Evolutionary conservation across 163 green algal species (phyloP), one percentile per base, ranked within the genome.

Genomic region (Scenedesmus sp.): DNA sequence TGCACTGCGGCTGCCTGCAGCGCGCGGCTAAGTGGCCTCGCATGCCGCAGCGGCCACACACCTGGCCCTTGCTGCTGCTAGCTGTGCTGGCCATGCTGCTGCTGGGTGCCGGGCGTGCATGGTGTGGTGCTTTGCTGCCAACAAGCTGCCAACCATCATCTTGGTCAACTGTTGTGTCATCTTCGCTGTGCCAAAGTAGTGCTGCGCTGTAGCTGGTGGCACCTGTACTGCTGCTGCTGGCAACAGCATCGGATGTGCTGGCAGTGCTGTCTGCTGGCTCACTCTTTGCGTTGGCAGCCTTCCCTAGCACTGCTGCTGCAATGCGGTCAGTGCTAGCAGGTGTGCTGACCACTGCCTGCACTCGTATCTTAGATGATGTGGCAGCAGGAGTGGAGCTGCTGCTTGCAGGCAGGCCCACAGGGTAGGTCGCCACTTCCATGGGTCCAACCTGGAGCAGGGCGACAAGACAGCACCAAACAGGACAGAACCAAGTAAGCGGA

Each of bases 1-100:
- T 84, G 85, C 85, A 90, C 16, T 90, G 72, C 15, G 85, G 85
- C 72, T 90, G 85, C 72, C 51, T 53, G 85, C 85, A 90, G 43
- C 78, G 78, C 15, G 44, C 85, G 2, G n/a, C 3, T 37, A 83
- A 20, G 72, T 90, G 85, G 51, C 85, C 85, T 10, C 44, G 70
- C 85, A 90, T 90, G 37, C 85, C 85, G n/a, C 85, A 90, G 85
- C 85, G 85, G 33, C 85, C 85, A 15, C 85, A 90, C 20, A 90
- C 85, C 40, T 42, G 46, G 16, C 30, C 68, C n/a, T 89, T 89
- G 46, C 30, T 35, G 78, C 13, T 78, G 85, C 72, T 84, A 53
- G 53, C 56, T 40, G 35, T 76, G 82, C 49, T 76, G 49, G 35
- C 61, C 10, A 68, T 81, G 49, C 30, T 51, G 42, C 12, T 46